Evolutionary conservation across 2,329 filamentous ascomycete genomes (phyloP).

Genomic region (Neodidymelliopsis sp.): DNA sequence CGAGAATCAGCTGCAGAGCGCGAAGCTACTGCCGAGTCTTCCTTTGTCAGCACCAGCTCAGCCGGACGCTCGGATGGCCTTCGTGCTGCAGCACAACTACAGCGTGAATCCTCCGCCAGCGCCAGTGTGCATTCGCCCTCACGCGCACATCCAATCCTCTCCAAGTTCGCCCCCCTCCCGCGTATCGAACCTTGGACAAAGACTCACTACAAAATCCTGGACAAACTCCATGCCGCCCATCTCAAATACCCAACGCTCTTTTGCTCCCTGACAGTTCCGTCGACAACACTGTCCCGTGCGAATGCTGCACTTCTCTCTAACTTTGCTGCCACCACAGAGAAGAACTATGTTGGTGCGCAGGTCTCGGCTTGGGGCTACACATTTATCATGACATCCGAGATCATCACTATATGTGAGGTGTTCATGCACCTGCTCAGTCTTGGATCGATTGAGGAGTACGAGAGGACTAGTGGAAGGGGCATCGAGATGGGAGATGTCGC

Average conservation of each 20-base stretch:
- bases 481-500: slow-evolving; percentile 42
- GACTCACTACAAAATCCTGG: slow-evolving; percentile 50
- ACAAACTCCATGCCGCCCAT: slow-evolving; percentile 44
- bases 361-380: slow-evolving; percentile 48
- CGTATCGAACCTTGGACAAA: slow-evolving; percentile 50
- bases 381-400: slow-evolving; percentile 39
- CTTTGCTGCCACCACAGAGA: slow-evolving; percentile 31
- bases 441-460: slow-evolving; percentile 36
- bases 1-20: slow-evolving; percentile 3
- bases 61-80: slow-evolving; percentile 14
- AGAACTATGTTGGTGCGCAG: slow-evolving; percentile 38
- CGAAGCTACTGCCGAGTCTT: slow-evolving; percentile 5
- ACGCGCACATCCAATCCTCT: slow-evolving; percentile 37
- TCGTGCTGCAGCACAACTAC: slow-evolving; percentile 11
- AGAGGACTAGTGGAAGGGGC: slow-evolving; percentile 27
- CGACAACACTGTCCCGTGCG: slow-evolving; percentile 26
- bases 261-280: slow-evolving; percentile 24
- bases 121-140: slow-evolving; percentile 9
- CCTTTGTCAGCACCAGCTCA: slow-evolving; percentile 13
- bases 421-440: slow-evolving; percentile 43
- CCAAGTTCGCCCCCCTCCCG: slow-evolving; percentile 39
- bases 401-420: slow-evolving; percentile 46
- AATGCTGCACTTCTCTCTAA: slow-evolving; percentile 40
- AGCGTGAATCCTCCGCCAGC: slow-evolving; percentile 17
- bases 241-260: slow-evolving; percentile 44